Evolutionary conservation across 2,329 filamentous ascomycete species (phyloP), one percentile per base, ranked within the genome.

Genomic region (Talaromyces atroroseus): DNA sequence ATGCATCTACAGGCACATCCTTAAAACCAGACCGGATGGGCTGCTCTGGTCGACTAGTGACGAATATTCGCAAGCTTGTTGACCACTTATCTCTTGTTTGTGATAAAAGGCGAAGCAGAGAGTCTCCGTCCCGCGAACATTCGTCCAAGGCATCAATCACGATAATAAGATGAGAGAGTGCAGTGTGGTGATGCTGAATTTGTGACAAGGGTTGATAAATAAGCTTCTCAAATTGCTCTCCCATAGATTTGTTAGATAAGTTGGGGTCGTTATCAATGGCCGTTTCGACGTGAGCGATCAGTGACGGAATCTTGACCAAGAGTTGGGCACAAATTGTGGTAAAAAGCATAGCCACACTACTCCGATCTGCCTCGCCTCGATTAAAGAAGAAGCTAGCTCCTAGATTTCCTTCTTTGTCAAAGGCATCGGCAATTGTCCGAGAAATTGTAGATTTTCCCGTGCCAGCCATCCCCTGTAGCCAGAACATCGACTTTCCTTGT

Each of bases 301-400:
- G 46, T 4, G 51, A 42, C 18, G 72, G 70, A 12, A 71, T 56
- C 14, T 58, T 60, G 0, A 24, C 42, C 0, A 71, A 68, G 36
- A 80, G 26, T 49, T 64, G 62, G 2, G 26, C 56, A 18, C 18
- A 20, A 11, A 65, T 63, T 0, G 75, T 78, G 0, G 74, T 65
- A 12, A 79, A 68, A 38, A 80, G 66, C 51, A 64, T 68, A 4
- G 60, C 60, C 1, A 68, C 66, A 45, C 65, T 67, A 2, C 36
- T n/a, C 36, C 36, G 36, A n/a, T 36, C 14, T 2, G 12, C 32
- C 14, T 36, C 32, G 8, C 32, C 32, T 36, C 32, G 2, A 2
- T 46, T 46, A 16, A 46, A 46, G 44, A 46, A 46, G 16, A 46
- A 46, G n/a, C 44, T 46, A 3, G 44, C 44, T 12, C 20, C 44